Percentiles rank a stretch among this genome's conserved stretches.
Evolutionary conservation across 2,329 filamentous ascomycete species (phyloP).

Genomic region (Colletotrichum shisoi): DNA sequence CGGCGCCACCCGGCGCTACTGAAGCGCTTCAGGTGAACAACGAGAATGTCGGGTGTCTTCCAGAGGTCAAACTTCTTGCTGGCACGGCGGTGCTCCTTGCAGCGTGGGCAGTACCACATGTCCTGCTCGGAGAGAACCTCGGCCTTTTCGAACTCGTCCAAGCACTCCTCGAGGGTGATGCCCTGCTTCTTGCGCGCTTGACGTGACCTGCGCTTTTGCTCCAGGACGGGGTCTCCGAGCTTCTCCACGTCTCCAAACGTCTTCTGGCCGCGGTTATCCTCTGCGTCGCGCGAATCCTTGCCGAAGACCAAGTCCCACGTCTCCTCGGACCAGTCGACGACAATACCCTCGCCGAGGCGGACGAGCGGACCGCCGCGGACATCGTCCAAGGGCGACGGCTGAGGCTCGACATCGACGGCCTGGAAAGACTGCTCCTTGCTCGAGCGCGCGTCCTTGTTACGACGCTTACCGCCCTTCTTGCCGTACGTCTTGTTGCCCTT

Average conservation of each 20-base stretch:
- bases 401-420: conserved; percentile 41
- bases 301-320: conserved; percentile 77
- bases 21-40: conserved; percentile 95
- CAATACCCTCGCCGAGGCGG: conserved; percentile 80
- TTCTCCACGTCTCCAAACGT: conserved; percentile 64
- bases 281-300: conserved; percentile 49
- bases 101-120: conserved; percentile 96
- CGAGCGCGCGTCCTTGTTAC: conserved; percentile 53
- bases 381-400: conserved; percentile 41
- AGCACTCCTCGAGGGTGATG: conserved; percentile 85
- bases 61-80: conserved; percentile 97
- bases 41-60: conserved; percentile 93
- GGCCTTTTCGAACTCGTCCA: conserved; percentile 92
- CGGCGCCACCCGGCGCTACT: conserved; percentile 81
- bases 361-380: conserved; percentile 69
- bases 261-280: conserved; percentile 65
- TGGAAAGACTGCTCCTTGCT: conserved; percentile 51
- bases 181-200: conserved; percentile 66
- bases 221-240: conserved; percentile 70
- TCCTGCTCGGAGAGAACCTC: conserved; percentile 95
- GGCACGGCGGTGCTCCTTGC: conserved; percentile 90
- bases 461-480: conserved; percentile 59
- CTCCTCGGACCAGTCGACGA: conserved; percentile 83
- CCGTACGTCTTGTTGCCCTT: conserved; percentile 57
- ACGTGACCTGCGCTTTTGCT: conserved; percentile 69